Percentiles rank a stretch among this genome's conserved stretches.
Conservation (phyloP, 257 asterid genomes). For the Coffea eugenioides region DNA sequence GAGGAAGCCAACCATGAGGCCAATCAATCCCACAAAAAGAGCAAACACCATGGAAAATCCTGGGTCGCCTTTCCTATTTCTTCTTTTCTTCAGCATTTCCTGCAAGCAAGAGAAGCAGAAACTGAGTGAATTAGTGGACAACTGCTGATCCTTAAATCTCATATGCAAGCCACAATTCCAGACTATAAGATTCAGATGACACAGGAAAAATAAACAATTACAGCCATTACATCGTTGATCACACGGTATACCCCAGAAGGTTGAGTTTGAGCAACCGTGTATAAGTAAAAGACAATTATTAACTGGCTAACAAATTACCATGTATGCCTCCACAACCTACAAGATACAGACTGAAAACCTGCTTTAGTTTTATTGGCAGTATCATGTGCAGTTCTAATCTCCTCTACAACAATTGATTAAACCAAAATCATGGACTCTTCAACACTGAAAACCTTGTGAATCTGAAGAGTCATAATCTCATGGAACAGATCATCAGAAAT, state of each 20-base stretch:
- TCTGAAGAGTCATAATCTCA: background rate
- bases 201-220: background rate
- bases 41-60: slow-evolving; percentile 46
- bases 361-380: background rate
- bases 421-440: background rate
- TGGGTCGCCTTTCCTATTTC: slow-evolving; percentile 30
- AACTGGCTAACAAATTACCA: no score
- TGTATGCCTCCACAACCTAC: no score
- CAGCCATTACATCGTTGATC: background rate
- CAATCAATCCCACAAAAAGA: slow-evolving; percentile 40
- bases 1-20: slow-evolving; percentile 42
- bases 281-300: no score
- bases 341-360: background rate
- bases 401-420: background rate
- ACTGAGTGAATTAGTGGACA: background rate
- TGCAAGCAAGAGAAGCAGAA: slow-evolving; percentile 18
- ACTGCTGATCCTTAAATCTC: background rate
- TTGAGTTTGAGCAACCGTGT: background rate
- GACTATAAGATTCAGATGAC: no score
- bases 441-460: background rate
- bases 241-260: background rate
- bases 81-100: slow-evolving; percentile 44
- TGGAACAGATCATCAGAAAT: background rate
- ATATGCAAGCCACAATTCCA: background rate
- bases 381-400: background rate